A percentile compares a stretch with the other conserved stretches of the same genome.
phyloP scores from a whole-genome alignment of 352 stramenopile species.

The Phytophthora niederhauseri region DNA sequence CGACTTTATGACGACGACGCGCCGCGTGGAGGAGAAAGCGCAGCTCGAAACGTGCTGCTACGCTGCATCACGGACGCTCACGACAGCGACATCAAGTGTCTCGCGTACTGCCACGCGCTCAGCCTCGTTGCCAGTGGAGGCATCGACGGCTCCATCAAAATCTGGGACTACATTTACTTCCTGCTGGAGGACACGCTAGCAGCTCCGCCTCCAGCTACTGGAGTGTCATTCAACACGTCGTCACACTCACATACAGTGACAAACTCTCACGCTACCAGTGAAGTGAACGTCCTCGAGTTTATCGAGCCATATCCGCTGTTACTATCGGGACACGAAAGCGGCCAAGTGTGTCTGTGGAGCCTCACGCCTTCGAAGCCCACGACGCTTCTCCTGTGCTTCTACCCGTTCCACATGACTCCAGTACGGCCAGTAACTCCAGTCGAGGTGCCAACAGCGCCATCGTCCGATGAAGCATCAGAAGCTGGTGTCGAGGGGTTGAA shows the following conservation, averaged over 20 bases:
- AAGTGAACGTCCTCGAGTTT: conserved; percentile 75
- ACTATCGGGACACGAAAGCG: conserved; percentile 74
- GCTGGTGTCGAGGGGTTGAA: background rate
- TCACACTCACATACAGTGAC: background rate
- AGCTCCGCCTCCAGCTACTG: conserved; percentile 12
- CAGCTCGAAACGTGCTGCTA: conserved; percentile 56
- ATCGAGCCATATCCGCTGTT: conserved; percentile 78
- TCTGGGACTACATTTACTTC: conserved; percentile 91
- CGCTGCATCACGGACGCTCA: conserved; percentile 74
- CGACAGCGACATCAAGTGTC: conserved; percentile 77
- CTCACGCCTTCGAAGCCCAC: conserved; percentile 56
- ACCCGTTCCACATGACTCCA: conserved; percentile 40
- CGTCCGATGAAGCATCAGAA: conserved; percentile 11
- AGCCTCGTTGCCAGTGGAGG: conserved; percentile 67
- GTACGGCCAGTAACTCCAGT: conserved; percentile 4
- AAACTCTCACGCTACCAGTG: conserved; percentile 26
- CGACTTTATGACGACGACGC: conserved; percentile 75
- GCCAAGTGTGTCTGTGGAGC: conserved; percentile 62
- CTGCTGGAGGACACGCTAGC: conserved; percentile 69
- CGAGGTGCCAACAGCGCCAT: background rate
- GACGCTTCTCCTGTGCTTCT: conserved; percentile 47
- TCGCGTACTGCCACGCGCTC: conserved; percentile 78
- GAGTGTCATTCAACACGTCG: conserved; percentile 19
- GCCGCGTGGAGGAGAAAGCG: conserved; percentile 26
- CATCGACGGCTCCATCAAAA: conserved; percentile 69